Percentiles rank a stretch among this genome's conserved stretches.
These are phyloP conservation scores for Xerocomus tenax DNA, from an alignment of 1,284 basidiomycete species.

Conservation along the genomic window DNA sequence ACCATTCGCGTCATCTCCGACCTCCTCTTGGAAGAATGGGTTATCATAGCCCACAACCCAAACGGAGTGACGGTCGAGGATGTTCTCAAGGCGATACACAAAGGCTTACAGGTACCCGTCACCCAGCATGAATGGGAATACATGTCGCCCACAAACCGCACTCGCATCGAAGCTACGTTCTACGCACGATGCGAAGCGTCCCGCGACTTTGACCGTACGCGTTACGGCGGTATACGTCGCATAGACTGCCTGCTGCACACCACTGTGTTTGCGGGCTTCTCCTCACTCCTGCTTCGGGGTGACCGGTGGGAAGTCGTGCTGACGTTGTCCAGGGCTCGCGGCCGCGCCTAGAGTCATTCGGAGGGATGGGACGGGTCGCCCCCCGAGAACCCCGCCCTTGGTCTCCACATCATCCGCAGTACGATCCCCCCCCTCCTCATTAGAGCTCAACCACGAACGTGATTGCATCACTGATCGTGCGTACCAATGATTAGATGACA, in stretches of 20 bases:
- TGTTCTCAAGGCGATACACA: constrained; percentile 38
- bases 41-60: constrained; percentile 27
- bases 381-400: background rate
- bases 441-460: background rate
- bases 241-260: constrained; percentile 42
- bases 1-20: constrained; percentile 39
- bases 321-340: constrained; percentile 31
- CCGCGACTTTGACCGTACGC: constrained; percentile 29
- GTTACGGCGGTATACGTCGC: constrained; percentile 37
- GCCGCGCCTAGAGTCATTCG: constrained; percentile 1
- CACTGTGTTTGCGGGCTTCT: constrained; percentile 44
- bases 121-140: constrained; percentile 36
- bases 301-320: constrained; percentile 37
- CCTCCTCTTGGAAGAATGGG: constrained; percentile 38
- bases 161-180: constrained; percentile 35
- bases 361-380: background rate
- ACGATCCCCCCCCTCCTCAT: background rate
- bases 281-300: constrained; percentile 31
- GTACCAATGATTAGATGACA: background rate
- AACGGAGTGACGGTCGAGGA: constrained; percentile 42
- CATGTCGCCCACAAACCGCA: constrained; percentile 36
- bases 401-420: constrained; percentile 3
- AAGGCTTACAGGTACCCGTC: constrained; percentile 33
- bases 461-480: constrained; percentile 6
- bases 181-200: constrained; percentile 35